A percentile compares a stretch with the other conserved stretches of the same genome.
Evolutionary conservation across 768 basidiomycete species (phyloP).

Genomic region (Phlebiopsis gigantea): DNA sequence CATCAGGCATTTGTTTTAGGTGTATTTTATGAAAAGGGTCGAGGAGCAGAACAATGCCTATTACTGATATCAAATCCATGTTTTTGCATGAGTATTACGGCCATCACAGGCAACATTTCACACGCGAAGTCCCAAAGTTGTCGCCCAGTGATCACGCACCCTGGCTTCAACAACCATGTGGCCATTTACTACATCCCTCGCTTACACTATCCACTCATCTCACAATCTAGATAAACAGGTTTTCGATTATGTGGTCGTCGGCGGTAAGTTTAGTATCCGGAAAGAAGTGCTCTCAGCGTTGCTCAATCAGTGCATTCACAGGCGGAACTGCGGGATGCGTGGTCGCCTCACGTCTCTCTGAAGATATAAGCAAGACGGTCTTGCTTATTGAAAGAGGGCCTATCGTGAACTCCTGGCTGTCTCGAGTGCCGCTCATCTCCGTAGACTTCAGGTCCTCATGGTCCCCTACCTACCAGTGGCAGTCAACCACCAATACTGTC

Average conservation of each 20-base stretch:
- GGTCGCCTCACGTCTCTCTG: constrained; percentile 33
- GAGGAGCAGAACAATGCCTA: too few species aligned
- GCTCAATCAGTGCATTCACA: background rate
- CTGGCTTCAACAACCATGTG: too few species aligned
- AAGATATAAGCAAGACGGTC: constrained; percentile 25
- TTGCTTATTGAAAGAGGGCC: constrained; percentile 33
- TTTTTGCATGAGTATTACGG: too few species aligned
- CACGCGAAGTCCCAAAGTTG: too few species aligned
- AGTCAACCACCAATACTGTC: background rate
- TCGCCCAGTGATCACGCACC: too few species aligned
- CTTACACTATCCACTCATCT: constrained; percentile 9
- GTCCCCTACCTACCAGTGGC: constrained; percentile 16
- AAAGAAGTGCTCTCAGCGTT: background rate
- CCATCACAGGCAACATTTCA: too few species aligned
- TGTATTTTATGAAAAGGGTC: too few species aligned
- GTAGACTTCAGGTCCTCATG: constrained; percentile 25
- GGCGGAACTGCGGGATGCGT: constrained; percentile 38
- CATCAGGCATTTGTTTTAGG: too few species aligned
- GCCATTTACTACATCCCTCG: constrained; percentile 14
- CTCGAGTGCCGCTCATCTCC: constrained; percentile 31
- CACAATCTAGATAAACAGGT: constrained; percentile 8
- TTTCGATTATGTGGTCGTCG: constrained; percentile 25
- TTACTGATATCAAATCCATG: too few species aligned
- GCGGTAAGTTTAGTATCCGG: too few species aligned
- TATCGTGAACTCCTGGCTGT: constrained; percentile 25